Percentiles rank a stretch among this genome's conserved stretches.
Conservation (phyloP, 306 rosid species). For the Prunus mira region DNA sequence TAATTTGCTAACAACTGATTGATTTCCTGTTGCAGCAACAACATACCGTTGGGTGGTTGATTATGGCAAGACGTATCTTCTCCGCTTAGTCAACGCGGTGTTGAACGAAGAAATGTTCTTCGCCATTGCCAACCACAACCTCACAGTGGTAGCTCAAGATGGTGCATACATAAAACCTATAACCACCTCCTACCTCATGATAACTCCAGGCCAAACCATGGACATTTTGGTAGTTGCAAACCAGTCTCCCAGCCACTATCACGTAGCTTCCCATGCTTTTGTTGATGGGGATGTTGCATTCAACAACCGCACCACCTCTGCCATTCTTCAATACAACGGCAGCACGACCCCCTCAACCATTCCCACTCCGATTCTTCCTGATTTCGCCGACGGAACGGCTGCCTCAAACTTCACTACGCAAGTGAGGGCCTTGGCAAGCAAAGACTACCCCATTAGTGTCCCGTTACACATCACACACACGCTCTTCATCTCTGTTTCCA, state of each 20-base stretch:
- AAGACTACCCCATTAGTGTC: slow-evolving; percentile 23
- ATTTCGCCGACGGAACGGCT: neutral
- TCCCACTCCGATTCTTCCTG: slow-evolving; percentile 26
- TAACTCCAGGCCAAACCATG: slow-evolving; percentile 95
- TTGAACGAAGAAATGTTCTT: slow-evolving; percentile 8
- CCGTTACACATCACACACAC: slow-evolving; percentile 23
- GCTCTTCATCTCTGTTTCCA: slow-evolving; percentile 17
- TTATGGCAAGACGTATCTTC: slow-evolving; percentile 13
- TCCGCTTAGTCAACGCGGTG: slow-evolving; percentile 12
- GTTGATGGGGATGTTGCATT: neutral
- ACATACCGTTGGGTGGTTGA: slow-evolving; percentile 17
- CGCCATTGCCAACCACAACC: slow-evolving; percentile 9
- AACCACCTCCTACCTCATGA: slow-evolving; percentile 72
- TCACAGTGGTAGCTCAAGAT: neutral
- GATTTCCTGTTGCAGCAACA: slow-evolving; percentile 21
- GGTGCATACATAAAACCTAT: slow-evolving; percentile 27
- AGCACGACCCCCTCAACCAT: slow-evolving; percentile 3
- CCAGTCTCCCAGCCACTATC: slow-evolving; percentile 60
- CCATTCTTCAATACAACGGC: slow-evolving; percentile 29
- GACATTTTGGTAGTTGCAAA: slow-evolving; percentile 73
- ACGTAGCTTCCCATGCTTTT: slow-evolving; percentile 38
- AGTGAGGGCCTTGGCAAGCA: slow-evolving; percentile 30
- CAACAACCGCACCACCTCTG: slow-evolving; percentile 18
- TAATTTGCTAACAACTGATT: too few relatives aligned
- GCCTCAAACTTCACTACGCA: slow-evolving; percentile 18